A percentile compares a stretch with the other conserved stretches of the same genome.
phyloP scores from a whole-genome alignment of 306 rosid species.

The Phaseolus lunatus region DNA sequence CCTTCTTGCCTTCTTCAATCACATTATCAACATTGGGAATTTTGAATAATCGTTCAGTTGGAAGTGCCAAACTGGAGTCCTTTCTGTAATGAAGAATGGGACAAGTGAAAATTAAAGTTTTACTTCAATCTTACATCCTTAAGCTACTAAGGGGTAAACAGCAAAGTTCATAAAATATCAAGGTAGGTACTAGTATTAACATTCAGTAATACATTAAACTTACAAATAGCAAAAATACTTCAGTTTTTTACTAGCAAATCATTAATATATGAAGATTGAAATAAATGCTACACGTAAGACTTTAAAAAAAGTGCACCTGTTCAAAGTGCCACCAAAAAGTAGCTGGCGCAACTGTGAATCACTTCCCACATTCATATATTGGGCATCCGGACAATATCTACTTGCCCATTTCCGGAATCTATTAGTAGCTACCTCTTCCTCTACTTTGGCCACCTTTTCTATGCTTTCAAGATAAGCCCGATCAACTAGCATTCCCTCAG shows the following conservation, averaged over 20 bases:
- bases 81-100: slow-evolving; percentile 63
- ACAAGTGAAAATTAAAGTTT: slow-evolving; percentile 38
- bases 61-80: slow-evolving; percentile 62
- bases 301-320: slow-evolving; percentile 62
- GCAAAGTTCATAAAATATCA: slow-evolving; percentile 23
- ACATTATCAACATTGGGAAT: slow-evolving; percentile 76
- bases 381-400: slow-evolving; percentile 82
- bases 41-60: slow-evolving; percentile 68
- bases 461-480: slow-evolving; percentile 77
- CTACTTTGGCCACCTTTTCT: slow-evolving; percentile 86
- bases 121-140: slow-evolving; percentile 13
- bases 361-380: slow-evolving; percentile 93
- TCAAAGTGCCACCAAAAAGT: slow-evolving; percentile 81
- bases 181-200: neutral
- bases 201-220: slow-evolving; percentile 6
- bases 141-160: neutral
- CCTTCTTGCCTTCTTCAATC: slow-evolving; percentile 82
- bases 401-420: slow-evolving; percentile 94
- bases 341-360: slow-evolving; percentile 90
- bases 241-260: slow-evolving; percentile 22
- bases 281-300: slow-evolving; percentile 8
- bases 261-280: neutral
- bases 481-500: slow-evolving; percentile 96
- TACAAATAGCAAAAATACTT: slow-evolving; percentile 30
- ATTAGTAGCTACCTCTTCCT: slow-evolving; percentile 80